Base-by-base conservation (phyloP, 2,329 filamentous ascomycete genomes). In the Xylariales sp. region DNA sequence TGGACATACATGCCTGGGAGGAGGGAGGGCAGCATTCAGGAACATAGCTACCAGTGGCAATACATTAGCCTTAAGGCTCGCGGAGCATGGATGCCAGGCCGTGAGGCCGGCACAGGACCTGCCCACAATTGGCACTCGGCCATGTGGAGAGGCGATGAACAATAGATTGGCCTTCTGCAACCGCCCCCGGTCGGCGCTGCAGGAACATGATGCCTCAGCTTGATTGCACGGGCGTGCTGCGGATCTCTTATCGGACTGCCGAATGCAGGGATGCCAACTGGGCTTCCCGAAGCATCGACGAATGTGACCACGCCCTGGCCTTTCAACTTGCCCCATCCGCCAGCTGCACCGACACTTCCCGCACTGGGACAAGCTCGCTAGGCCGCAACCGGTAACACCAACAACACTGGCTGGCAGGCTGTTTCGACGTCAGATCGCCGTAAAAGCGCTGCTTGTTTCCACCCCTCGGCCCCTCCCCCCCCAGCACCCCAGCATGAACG, bases 221-320 rank as follows among this genome's bases (percentile, higher is more conserved):
- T 38, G 28, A 38, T 30, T 38, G 16, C 18, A 21, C 16, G 7
- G 28, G 10, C 10, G 18, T 33, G 15, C 17, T 28, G 35, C 20
- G 17, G 35, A 38, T 31, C 18, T 28, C 35, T 38, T 38, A 38
- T 38, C 35, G 35, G 35, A 31, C 35, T 38, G 35, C 35, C 28
- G 28, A 38, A 38, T 23, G 18, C 35, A 38, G 35, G 35, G 35
- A 24, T 24, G 23, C 18, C 14, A 13, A 31, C 17, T 20, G 35
- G 28, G 20, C 35, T 38, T 38, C 35, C 35, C 28, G 23, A 38
- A 30, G 27, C 28, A 31, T 31, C 28, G 13, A n/a, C 20, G 19
- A 25, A 31, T 29, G 19, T 30, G 35, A 38, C 25, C 17, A 24
- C 35, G n/a, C n/a, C n/a, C n/a, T n/a, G n/a, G n/a, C n/a, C n/a